Base-by-base conservation (phyloP, 495 filamentous ascomycete species). In the Parmelia sp. region DNA sequence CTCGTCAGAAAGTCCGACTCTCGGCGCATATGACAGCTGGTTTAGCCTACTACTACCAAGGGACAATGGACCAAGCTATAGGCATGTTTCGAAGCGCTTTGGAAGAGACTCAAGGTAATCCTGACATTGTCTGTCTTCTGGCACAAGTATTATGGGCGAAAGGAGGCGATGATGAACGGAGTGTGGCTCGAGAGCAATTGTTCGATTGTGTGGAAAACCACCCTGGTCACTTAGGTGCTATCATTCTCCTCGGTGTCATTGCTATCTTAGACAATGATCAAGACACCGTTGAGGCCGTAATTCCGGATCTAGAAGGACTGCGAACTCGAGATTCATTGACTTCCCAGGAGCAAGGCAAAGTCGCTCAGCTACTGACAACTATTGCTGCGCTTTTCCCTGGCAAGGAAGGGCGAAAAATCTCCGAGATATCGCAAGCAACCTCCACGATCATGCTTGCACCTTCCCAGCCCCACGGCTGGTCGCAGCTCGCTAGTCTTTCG, bases 61-160 rank as follows among this genome's bases (percentile, higher is more conserved):
- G 81, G 36, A 76, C 84, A 3, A 82, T 87, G 69, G 81, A 86
- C 51, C 76, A 79, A 25, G 88, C 90, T 7, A 84, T 96, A 19
- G 78, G 83, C 27, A 89, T 87, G 79, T 96, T 97, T 77, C 85
- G 89, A 61, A 78, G 84, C 17, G 93, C 92, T 7, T 80, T 98
- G 11, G 81, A 86, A 55, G 93, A 96, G 75, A 89, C 89, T 7
- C 73, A 84, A 49, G 83, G 83, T 49, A 84, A 90, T 61, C 90
- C 93, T 4, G 90, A 98, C 73, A 88, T 93, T 6, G 86, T 92
- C 21, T 96, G 92, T 70, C 80, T 96, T 21, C 80, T 97, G 12
- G 88, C 92, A 3, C 89, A 97, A 71, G 86, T 97, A 4, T 81
- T 97, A 9, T 98, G 93, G 92, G 91, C 90, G 4, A 92, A 89